Conservation (phyloP, 2,329 filamentous ascomycete genomes). For the Orbilia brochopaga region DNA sequence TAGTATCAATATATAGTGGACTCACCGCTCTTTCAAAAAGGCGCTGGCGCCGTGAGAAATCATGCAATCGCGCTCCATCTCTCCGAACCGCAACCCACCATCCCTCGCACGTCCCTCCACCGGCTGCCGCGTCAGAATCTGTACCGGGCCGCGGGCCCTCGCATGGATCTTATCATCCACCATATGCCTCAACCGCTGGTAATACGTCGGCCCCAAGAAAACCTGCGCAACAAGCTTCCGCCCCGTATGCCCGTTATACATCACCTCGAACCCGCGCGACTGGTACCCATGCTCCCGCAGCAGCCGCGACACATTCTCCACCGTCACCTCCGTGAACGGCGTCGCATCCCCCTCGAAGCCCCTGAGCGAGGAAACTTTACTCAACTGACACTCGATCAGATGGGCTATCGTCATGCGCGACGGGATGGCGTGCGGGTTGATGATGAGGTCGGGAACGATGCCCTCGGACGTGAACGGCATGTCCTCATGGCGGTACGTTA, state of each 20-base stretch:
- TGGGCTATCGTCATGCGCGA: constrained; percentile 99
- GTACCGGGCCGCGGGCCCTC: constrained; percentile 92
- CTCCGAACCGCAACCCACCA: constrained; percentile 97
- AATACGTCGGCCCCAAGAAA: constrained; percentile 97
- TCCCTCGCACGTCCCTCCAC: constrained; percentile 98
- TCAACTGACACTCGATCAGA: constrained; percentile 97
- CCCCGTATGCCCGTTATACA: constrained; percentile 98
- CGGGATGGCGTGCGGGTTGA: constrained; percentile 98
- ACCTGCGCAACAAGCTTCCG: constrained; percentile 91
- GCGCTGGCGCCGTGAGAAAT: constrained; percentile 98
- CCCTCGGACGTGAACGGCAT: constrained; percentile 97
- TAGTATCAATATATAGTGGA: background rate
- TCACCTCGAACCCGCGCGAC: constrained; percentile 93
- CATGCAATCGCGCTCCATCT: constrained; percentile 99
- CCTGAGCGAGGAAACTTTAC: constrained; percentile 90
- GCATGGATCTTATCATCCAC: constrained; percentile 99
- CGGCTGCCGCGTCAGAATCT: constrained; percentile 95
- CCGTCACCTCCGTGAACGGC: constrained; percentile 96
- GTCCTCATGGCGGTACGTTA: constrained; percentile 95
- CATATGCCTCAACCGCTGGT: constrained; percentile 98
- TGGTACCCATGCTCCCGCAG: constrained; percentile 91
- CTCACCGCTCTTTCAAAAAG: constrained; percentile 82
- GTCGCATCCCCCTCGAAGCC: constrained; percentile 97
- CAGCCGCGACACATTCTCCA: constrained; percentile 86
- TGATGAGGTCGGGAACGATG: constrained; percentile 81